phyloP scores from a whole-genome alignment of 2,329 filamentous ascomycete genomes.

The Hymenoscyphus infarciens region DNA sequence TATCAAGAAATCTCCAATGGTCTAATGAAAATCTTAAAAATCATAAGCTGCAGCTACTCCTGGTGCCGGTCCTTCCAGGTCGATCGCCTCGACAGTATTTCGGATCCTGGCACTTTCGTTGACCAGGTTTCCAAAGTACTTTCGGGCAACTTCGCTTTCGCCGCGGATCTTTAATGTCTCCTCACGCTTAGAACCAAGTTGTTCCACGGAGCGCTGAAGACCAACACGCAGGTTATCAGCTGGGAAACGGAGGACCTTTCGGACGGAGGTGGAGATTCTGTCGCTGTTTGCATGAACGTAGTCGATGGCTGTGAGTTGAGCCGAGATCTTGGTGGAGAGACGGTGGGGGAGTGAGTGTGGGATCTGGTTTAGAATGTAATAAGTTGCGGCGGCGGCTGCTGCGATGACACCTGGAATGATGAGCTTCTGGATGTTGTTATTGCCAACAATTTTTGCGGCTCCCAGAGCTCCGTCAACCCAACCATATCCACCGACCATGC shows the following conservation, averaged over 20 bases:
- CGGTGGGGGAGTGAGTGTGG: conserved; percentile 84
- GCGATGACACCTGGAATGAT: conserved; percentile 76
- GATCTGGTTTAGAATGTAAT: conserved; percentile 82
- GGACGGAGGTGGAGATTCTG: conserved; percentile 80
- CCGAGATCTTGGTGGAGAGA: conserved; percentile 78
- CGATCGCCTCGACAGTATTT: conserved; percentile 34
- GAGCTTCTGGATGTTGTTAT: conserved; percentile 74
- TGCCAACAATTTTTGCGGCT: conserved; percentile 74
- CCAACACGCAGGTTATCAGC: conserved; percentile 81
- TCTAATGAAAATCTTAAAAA: conserved; percentile 18
- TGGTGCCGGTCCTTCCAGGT: conserved; percentile 35
- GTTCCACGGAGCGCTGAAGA: conserved; percentile 80
- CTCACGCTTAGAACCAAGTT: conserved; percentile 72
- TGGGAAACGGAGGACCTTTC: conserved; percentile 83
- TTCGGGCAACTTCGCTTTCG: conserved; percentile 82
- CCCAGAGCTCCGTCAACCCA: conserved; percentile 88
- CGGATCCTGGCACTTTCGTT: conserved; percentile 57
- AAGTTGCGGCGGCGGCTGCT: conserved; percentile 66
- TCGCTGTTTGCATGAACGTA: conserved; percentile 87
- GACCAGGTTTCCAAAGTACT: conserved; percentile 87
- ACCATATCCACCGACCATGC: conserved; percentile 75
- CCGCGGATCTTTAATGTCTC: conserved; percentile 76
- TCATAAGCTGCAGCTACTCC: conserved; percentile 35
- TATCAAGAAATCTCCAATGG: conserved; percentile 4
- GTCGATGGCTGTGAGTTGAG: conserved; percentile 76